Conservation (phyloP, 1,284 basidiomycete genomes). For the Fomes fomentarius region DNA sequence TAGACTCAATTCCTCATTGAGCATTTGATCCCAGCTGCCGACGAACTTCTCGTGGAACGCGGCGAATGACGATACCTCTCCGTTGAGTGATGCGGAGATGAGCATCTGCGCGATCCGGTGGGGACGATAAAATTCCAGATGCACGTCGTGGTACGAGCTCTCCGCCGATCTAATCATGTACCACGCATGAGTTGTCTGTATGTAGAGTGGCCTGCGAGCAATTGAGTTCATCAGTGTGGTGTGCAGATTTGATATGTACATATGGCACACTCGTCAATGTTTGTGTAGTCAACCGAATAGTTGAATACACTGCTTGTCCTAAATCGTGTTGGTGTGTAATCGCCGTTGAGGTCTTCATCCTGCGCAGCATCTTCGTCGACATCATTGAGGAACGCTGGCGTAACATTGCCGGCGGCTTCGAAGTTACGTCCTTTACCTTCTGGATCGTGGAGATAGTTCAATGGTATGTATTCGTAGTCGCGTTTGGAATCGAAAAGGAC, state of each 20-base stretch:
- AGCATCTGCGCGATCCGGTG: conserved; percentile 52
- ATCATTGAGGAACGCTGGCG: conserved; percentile 38
- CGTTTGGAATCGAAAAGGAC: neutral
- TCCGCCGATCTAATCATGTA: conserved; percentile 59
- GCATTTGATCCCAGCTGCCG: conserved; percentile 17
- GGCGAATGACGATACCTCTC: conserved; percentile 6
- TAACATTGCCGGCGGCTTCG: conserved; percentile 41
- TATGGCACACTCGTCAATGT: conserved; percentile 39
- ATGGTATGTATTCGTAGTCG: conserved; percentile 32
- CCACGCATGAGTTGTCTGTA: conserved; percentile 63
- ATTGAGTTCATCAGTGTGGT: neutral
- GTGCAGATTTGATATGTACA: neutral
- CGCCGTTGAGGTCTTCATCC: conserved; percentile 21
- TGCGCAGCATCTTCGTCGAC: conserved; percentile 43
- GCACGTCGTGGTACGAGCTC: conserved; percentile 46
- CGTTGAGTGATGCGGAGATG: conserved; percentile 28
- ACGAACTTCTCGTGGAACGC: conserved; percentile 18
- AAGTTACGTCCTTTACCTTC: conserved; percentile 20
- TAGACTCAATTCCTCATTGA: conserved; percentile 1
- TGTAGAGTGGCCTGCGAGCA: conserved; percentile 53
- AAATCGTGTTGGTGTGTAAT: conserved; percentile 38
- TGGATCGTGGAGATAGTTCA: conserved; percentile 34
- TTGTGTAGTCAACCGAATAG: conserved; percentile 42
- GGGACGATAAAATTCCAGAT: conserved; percentile 50
- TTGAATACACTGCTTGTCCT: conserved; percentile 37